Percentiles rank a stretch among this genome's conserved stretches.
phyloP scores from a whole-genome alignment of 108 stramenopile species.

The Nitzschia sp. region DNA sequence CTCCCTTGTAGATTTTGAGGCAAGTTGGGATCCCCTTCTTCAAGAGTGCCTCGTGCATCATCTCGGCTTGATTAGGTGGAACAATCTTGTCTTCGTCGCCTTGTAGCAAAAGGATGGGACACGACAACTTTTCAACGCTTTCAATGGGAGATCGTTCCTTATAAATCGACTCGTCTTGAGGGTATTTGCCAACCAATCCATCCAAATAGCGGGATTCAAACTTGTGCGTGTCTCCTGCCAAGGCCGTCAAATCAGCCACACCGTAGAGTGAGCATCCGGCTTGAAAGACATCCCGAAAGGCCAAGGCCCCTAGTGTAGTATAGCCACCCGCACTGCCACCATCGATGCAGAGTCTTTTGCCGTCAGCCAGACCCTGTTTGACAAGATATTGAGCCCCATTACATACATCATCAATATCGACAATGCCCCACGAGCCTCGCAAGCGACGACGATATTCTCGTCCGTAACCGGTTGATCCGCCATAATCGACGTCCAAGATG shows the following conservation, averaged over 20 bases:
- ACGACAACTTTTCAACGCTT: slow-evolving; percentile 62
- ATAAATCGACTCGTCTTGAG: slow-evolving; percentile 64
- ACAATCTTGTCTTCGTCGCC: slow-evolving; percentile 85
- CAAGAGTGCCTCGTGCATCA: slow-evolving; percentile 68
- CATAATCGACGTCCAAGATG: slow-evolving; percentile 85
- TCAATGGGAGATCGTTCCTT: slow-evolving; percentile 71
- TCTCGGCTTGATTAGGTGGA: slow-evolving; percentile 83
- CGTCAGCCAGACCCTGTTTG: slow-evolving; percentile 57
- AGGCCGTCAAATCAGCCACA: slow-evolving; percentile 64
- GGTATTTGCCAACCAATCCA: slow-evolving; percentile 70
- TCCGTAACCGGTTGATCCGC: slow-evolving; percentile 82
- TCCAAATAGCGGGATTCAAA: slow-evolving; percentile 85
- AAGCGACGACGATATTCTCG: slow-evolving; percentile 67
- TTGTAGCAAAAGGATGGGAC: slow-evolving; percentile 78
- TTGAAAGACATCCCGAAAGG: slow-evolving; percentile 68
- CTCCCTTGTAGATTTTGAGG: slow-evolving; percentile 76
- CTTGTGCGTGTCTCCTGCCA: slow-evolving; percentile 86
- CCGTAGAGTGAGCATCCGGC: slow-evolving; percentile 81
- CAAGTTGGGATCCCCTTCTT: slow-evolving; percentile 68
- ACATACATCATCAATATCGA: slow-evolving; percentile 82
- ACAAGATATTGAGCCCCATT: slow-evolving; percentile 67
- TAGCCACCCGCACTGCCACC: slow-evolving; percentile 87
- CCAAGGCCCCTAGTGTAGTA: slow-evolving; percentile 76
- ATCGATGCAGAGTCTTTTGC: slow-evolving; percentile 73
- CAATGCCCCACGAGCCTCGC: slow-evolving; percentile 69